Evolutionary conservation across 768 basidiomycete genomes (phyloP), one percentile per base, ranked within the genome.

Genomic region (Agaricus blazei): DNA sequence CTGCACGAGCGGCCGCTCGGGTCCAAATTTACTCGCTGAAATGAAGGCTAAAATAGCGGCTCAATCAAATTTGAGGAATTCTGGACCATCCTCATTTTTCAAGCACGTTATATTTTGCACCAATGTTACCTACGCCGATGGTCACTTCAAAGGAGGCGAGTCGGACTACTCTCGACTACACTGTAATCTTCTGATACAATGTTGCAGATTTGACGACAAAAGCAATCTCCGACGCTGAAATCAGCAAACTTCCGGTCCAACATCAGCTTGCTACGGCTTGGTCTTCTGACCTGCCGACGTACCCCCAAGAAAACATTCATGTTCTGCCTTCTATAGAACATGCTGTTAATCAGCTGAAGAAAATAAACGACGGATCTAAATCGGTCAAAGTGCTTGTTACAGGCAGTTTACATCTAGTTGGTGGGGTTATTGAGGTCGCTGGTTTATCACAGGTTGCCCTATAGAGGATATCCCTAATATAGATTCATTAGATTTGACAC

Each of bases 21-120:
- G 91, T 1, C 67, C 78, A 23, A 68, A 75, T 0, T 88, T 99
- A 68, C 75, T 99, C 15, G 69, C 68, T 11, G 70, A 79, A 1
- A 75, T 96, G 19, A 68, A 85, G 44, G 69, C 75, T 1, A 79
- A 77, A 28, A 77, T 82, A 26, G 68, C 73, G 6, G 64, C 65
- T 3, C 84, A 78, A 56, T 54, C 67, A 19, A 68, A 78, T 36
- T 62, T 68, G 12, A 66, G 67, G n/a, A 60, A 69, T 0, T 76
- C 77, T 51, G 64, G 69, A 14, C 59, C 73, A 1, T 67, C 64
- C 12, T 59, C 59, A 8, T 85, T 92, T 63, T 97, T 97, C 61
- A 81, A 92, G 64, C 81, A 85, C 48, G 90, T 95, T 55, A 82
- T 98, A 45, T 98, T 99, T 70, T 98, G 95, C 70, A 86, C 93